A percentile compares a stretch with the other conserved stretches of the same genome.
phyloP scores from a whole-genome alignment of 805 yeast species.

The Cyberlindnera samutprakarnensis region DNA sequence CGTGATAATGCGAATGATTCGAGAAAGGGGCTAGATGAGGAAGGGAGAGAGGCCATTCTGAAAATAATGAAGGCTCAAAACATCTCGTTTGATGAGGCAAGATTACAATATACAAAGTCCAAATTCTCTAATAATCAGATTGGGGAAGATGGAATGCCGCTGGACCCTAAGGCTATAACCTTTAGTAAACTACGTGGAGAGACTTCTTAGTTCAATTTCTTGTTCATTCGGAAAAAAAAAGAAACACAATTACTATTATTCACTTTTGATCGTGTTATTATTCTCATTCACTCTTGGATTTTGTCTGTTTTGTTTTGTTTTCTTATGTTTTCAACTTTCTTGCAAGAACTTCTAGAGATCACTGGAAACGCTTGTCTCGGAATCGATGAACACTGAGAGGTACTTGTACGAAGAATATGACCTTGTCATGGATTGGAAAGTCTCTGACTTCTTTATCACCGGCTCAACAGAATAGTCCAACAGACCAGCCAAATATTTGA shows the following conservation, averaged over 20 bases:
- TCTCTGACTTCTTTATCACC: slow-evolving; percentile 9
- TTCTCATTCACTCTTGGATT: no score
- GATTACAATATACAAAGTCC: slow-evolving; percentile 41
- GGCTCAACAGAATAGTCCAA: slow-evolving; percentile 19
- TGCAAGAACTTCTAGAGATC: slow-evolving; percentile 14
- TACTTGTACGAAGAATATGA: slow-evolving; percentile 29
- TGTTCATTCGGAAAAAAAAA: background rate
- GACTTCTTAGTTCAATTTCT: background rate
- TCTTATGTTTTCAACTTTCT: slow-evolving; percentile 2
- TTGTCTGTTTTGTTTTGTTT: no score
- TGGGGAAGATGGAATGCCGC: slow-evolving; percentile 59
- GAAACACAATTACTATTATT: no score
- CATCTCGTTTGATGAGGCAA: slow-evolving; percentile 62
- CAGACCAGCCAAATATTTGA: slow-evolving; percentile 34
- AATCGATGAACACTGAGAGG: slow-evolving; percentile 26
- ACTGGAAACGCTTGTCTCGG: slow-evolving; percentile 15
- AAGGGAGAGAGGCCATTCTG: slow-evolving; percentile 43
- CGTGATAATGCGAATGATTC: slow-evolving; percentile 42
- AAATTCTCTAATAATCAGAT: slow-evolving; percentile 45
- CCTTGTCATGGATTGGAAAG: slow-evolving; percentile 17
- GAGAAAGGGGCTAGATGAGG: slow-evolving; percentile 55
- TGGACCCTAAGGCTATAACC: slow-evolving; percentile 57
- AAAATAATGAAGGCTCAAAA: slow-evolving; percentile 44
- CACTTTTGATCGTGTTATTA: no score
- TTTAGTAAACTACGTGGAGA: slow-evolving; percentile 20